Conservation (phyloP, 305 asterid species). For the Solanum aculeatissimum region DNA sequence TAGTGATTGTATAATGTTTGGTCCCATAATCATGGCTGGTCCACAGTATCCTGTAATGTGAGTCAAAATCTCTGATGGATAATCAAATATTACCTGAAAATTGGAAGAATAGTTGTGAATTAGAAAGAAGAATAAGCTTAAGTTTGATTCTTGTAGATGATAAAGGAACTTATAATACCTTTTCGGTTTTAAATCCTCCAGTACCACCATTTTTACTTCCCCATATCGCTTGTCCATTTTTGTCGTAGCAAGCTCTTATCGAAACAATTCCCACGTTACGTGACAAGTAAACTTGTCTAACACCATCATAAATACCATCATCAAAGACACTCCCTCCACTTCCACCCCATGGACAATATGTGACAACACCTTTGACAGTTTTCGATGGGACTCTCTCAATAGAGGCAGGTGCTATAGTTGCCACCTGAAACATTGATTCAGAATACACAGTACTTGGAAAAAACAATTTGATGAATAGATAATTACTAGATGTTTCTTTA, state of each 20-base stretch:
- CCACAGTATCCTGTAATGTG: slow-evolving; percentile 60
- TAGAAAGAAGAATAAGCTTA: background rate
- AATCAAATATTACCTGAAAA: slow-evolving; percentile 43
- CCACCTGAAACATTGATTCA: slow-evolving; percentile 17
- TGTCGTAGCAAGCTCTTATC: slow-evolving; percentile 50
- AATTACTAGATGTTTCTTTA: background rate
- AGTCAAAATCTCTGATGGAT: slow-evolving; percentile 66
- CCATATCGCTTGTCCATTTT: slow-evolving; percentile 51
- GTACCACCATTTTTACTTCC: slow-evolving; percentile 70
- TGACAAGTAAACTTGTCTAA: slow-evolving; percentile 42
- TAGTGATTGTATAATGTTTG: slow-evolving; percentile 55
- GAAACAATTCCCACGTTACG: slow-evolving; percentile 52
- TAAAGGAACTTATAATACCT: slow-evolving; percentile 20
- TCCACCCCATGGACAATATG: slow-evolving; percentile 77
- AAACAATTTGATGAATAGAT: background rate
- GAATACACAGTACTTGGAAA: background rate
- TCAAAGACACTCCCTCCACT: slow-evolving; percentile 58
- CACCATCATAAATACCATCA: slow-evolving; percentile 68
- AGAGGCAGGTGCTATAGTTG: slow-evolving; percentile 5
- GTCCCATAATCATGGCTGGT: slow-evolving; percentile 61
- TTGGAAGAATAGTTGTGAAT: background rate
- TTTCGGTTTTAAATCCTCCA: slow-evolving; percentile 52
- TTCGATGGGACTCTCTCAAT: slow-evolving; percentile 34
- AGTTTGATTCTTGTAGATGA: background rate
- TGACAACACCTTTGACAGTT: slow-evolving; percentile 25